A percentile compares a stretch with the other conserved stretches of the same genome.
These are phyloP conservation scores for Salix suchowensis DNA, from an alignment of 345 rosid genomes.

Conservation along the genomic window DNA sequence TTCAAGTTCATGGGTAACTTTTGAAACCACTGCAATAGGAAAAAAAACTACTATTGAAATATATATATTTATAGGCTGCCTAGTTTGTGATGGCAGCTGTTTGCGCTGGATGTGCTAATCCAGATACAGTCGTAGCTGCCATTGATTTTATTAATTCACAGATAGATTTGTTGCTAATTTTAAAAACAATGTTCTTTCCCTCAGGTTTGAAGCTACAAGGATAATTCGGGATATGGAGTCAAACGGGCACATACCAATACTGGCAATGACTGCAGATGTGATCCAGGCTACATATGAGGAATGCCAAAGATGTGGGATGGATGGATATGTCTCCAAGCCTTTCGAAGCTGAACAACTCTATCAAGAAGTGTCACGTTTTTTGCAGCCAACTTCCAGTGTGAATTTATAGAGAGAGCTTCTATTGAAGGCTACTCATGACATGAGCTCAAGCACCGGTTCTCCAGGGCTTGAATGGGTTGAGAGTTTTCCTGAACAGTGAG, in stretches of 20 bases:
- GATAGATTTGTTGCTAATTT: background rate
- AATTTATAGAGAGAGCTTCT: conserved; percentile 16
- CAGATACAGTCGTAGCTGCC: background rate
- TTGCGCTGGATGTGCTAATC: background rate
- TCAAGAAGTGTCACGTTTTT: conserved; percentile 67
- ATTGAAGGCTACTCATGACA: conserved; percentile 9
- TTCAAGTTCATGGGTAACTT: background rate
- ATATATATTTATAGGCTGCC: background rate
- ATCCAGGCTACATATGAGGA: conserved; percentile 80
- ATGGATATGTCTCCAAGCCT: conserved; percentile 92
- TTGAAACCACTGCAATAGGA: background rate
- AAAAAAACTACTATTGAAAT: too few species aligned
- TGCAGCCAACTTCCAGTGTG: conserved; percentile 23
- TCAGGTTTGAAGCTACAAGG: conserved; percentile 76
- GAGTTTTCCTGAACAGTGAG: conserved; percentile 34
- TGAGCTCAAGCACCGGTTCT: conserved; percentile 16
- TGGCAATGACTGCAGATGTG: conserved; percentile 98
- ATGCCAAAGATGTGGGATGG: conserved; percentile 66
- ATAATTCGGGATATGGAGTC: conserved; percentile 61
- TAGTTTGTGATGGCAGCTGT: background rate
- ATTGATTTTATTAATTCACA: background rate
- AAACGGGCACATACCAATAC: conserved; percentile 58
- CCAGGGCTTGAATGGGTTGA: conserved; percentile 10
- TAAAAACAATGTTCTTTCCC: background rate
- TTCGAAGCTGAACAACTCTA: conserved; percentile 86